These are phyloP conservation scores for Cymbopogon flexuosus DNA, from an alignment of 202 grass and related monocot species.

Conservation along the genomic window DNA sequence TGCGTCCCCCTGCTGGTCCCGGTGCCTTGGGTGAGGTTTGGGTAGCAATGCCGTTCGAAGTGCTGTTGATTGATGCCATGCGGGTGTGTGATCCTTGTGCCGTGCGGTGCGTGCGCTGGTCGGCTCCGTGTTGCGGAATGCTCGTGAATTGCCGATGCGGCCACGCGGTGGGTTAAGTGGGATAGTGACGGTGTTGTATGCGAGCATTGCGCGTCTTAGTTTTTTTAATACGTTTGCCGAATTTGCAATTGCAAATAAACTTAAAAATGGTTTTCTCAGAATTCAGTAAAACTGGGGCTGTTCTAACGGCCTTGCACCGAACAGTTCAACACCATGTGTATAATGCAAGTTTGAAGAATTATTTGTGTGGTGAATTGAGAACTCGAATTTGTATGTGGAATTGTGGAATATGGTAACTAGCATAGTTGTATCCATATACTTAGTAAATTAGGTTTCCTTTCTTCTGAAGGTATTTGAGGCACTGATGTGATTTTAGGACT, in stretches of 20 bases:
- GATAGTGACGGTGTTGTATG: not conserved
- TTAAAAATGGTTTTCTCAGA: not conserved
- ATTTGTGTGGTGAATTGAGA: not conserved
- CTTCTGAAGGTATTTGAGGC: not conserved
- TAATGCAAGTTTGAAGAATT: not conserved
- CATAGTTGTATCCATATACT: not conserved
- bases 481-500: not conserved
- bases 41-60: constrained; percentile 27
- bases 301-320: not conserved
- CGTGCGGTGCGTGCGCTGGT: not conserved
- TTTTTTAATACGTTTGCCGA: not conserved
- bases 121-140: not conserved
- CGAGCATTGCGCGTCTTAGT: not conserved
- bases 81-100: constrained; percentile 17
- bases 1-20: not conserved
- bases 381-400: not conserved
- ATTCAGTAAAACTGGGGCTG: not conserved
- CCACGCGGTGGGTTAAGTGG: not conserved
- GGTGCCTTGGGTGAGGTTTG: not conserved
- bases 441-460: not conserved
- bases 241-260: not conserved
- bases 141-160: not conserved
- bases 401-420: not conserved
- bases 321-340: not conserved
- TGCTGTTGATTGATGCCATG: not conserved